Evolutionary conservation across 2,329 filamentous ascomycete genomes (phyloP), one percentile per base, ranked within the genome.

Genomic region (Cercospora canescens): DNA sequence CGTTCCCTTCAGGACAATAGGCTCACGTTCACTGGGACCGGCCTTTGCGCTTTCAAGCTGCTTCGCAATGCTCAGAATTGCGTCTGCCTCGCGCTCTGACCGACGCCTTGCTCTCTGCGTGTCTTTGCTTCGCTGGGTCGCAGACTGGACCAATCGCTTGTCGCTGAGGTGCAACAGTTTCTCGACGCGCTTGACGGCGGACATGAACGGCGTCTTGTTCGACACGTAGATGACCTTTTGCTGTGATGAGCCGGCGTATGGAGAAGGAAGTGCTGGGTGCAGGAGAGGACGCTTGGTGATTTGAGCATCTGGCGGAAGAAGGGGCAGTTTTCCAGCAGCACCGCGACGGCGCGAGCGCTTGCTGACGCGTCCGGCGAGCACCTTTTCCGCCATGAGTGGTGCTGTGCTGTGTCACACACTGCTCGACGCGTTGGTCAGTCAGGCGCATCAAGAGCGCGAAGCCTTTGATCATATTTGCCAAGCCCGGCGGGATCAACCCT

Each of bases 161-260:
- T 85, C 80, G 4, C 85, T 83, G 39, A 84, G 81, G 52, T 86
- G 81, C 4, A 93, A 86, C 1, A 88, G 84, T 66, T 87, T 87
- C 67, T 87, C 86, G 14, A 89, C 85, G 59, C 90, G 88, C 72
- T 87, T 88, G 12, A 91, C 84, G 4, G 87, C 82, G 11, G 89
- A 86, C 78, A 92, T 86, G 81, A 92, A 91, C 6, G 89, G 88
- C 0, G 89, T 88, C 39, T 82, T 82, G 45, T 85, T 79, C 39
- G 87, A 88, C 64, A 93, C 82, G 80, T 92, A 92, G 76, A 93
- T 82, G 67, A 86, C 76, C 76, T 89, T 89, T 11, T 81, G 83
- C 5, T 79, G 74, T 1, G 73, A 70, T 54, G 83, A 69, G 61
- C 81, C 81, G 18, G 84, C 78, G 75, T 86, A 86, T 4, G 85